Evolutionary conservation across 768 basidiomycete genomes (phyloP).

Genomic region (Amanita rimosa): DNA sequence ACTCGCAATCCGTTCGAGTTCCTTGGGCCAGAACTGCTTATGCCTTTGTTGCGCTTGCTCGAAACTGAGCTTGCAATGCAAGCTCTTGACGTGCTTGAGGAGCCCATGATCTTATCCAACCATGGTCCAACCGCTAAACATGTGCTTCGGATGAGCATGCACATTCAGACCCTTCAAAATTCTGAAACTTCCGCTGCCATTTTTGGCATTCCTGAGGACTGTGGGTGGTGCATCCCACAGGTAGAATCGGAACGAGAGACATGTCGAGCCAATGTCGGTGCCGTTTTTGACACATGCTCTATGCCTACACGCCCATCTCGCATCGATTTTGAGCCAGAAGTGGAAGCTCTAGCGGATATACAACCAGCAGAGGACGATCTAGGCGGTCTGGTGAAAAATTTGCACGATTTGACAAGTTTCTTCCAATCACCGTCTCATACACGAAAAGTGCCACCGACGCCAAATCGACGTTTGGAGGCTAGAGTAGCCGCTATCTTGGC

Average conservation of each 20-base stretch:
- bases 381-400: slow-evolving; percentile 66
- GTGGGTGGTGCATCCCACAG: slow-evolving; percentile 81
- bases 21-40: slow-evolving; percentile 77
- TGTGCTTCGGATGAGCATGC: slow-evolving; percentile 89
- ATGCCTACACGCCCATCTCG: slow-evolving; percentile 58
- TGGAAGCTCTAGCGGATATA: slow-evolving; percentile 31
- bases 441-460: slow-evolving; percentile 24
- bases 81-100: slow-evolving; percentile 89
- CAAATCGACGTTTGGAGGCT: slow-evolving; percentile 58
- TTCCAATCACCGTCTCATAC: slow-evolving; percentile 41
- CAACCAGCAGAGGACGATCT: slow-evolving; percentile 46
- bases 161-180: slow-evolving; percentile 31
- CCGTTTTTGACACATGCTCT: slow-evolving; percentile 79
- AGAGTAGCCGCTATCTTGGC: slow-evolving; percentile 76
- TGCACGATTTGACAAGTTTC: slow-evolving; percentile 66
- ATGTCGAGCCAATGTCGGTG: slow-evolving; percentile 70
- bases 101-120: slow-evolving; percentile 71
- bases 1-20: slow-evolving; percentile 61
- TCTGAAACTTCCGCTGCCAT: slow-evolving; percentile 54
- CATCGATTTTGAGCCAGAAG: slow-evolving; percentile 63
- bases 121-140: slow-evolving; percentile 70
- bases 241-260: slow-evolving; percentile 45
- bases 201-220: slow-evolving; percentile 73
- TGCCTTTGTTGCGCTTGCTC: slow-evolving; percentile 84
- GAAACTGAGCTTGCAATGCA: slow-evolving; percentile 77